phyloP scores from a whole-genome alignment of 441 rosid genomes.

The Adansonia madagascariensis region DNA sequence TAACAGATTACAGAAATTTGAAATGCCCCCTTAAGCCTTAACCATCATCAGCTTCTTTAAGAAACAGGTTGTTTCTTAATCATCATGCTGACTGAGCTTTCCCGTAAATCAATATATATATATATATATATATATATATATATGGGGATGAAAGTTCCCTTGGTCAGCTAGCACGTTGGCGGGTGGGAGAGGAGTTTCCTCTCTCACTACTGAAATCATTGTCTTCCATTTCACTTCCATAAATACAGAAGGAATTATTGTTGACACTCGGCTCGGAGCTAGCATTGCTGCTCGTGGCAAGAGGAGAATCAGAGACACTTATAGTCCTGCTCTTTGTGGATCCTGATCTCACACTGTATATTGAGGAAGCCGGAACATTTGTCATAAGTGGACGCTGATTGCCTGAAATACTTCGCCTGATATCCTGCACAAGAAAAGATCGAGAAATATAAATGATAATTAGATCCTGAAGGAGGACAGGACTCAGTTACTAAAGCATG shows the following conservation, averaged over 20 bases:
- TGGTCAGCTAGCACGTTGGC: slow-evolving; percentile 43
- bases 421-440: slow-evolving; percentile 54
- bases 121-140: neutral
- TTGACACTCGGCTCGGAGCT: slow-evolving; percentile 79
- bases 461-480: neutral
- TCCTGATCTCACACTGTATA: slow-evolving; percentile 71
- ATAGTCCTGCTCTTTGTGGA: slow-evolving; percentile 54
- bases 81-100: slow-evolving; percentile 18
- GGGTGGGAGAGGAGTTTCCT: slow-evolving; percentile 50
- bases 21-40: slow-evolving; percentile 4
- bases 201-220: slow-evolving; percentile 53
- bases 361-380: slow-evolving; percentile 75
- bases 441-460: neutral
- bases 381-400: slow-evolving; percentile 57
- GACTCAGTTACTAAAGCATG: neutral
- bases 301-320: slow-evolving; percentile 67
- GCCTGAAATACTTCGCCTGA: slow-evolving; percentile 67
- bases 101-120: no score
- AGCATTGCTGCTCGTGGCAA: slow-evolving; percentile 66
- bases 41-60: slow-evolving; percentile 5
- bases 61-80: slow-evolving; percentile 35
- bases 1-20: slow-evolving; percentile 14
- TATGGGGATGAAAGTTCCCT: neutral
- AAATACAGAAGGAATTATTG: slow-evolving; percentile 52
- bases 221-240: slow-evolving; percentile 56